Evolutionary conservation across 495 filamentous ascomycete species (phyloP).

Genomic region (Aspergillus bertholletiae): DNA sequence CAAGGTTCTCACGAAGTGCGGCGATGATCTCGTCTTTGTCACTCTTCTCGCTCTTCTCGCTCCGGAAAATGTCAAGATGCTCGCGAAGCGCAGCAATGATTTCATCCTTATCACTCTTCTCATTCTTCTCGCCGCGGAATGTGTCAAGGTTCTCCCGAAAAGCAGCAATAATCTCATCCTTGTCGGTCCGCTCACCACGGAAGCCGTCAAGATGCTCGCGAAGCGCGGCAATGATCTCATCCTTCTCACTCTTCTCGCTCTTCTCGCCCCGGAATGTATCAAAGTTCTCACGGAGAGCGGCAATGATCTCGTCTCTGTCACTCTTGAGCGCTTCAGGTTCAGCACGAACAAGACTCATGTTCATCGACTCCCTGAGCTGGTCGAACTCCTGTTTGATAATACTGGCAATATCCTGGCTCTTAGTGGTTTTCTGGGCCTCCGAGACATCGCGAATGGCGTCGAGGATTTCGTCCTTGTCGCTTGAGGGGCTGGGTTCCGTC

Average conservation of each 20-base stretch:
- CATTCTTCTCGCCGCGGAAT: slow-evolving; percentile 39
- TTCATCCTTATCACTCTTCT: slow-evolving; percentile 41
- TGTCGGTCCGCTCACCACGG: slow-evolving; percentile 65
- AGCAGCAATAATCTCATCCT: slow-evolving; percentile 61
- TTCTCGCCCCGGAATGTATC: slow-evolving; percentile 47
- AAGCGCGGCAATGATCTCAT: slow-evolving; percentile 63
- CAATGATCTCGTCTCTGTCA: slow-evolving; percentile 56
- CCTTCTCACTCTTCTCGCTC: slow-evolving; percentile 24
- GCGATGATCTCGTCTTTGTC: slow-evolving; percentile 59
- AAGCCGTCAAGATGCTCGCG: slow-evolving; percentile 64
- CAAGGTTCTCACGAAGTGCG: slow-evolving; percentile 61
- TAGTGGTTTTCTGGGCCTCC: slow-evolving; percentile 20
- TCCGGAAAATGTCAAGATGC: slow-evolving; percentile 62
- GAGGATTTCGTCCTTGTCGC: slow-evolving; percentile 59
- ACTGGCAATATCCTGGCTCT: slow-evolving; percentile 29
- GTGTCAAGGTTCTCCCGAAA: slow-evolving; percentile 62
- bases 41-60: slow-evolving; percentile 50
- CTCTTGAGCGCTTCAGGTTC: slow-evolving; percentile 10
- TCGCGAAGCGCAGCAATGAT: slow-evolving; percentile 65
- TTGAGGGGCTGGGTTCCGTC: slow-evolving; percentile 47
- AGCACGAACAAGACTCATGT: slow-evolving; percentile 35
- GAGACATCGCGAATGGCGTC: slow-evolving; percentile 55
- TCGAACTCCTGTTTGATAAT: slow-evolving; percentile 72
- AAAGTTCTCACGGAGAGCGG: slow-evolving; percentile 62
- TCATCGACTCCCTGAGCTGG: slow-evolving; percentile 60